Conservation (phyloP, 169 alveolate species). For the Fabrea salina region DNA sequence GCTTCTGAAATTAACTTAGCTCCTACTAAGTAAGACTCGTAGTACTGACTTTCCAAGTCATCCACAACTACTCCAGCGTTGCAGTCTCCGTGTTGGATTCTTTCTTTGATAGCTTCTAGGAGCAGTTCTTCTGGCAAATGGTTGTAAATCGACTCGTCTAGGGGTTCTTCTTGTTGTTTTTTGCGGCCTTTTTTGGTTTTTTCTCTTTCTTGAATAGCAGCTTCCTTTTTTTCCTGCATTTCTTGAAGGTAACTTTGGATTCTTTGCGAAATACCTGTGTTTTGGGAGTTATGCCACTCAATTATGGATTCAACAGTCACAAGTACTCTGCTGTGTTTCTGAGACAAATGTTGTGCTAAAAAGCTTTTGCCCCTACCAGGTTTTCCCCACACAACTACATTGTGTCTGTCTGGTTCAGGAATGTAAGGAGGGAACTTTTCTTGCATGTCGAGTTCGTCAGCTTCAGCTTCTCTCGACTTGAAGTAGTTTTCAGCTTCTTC, state of each 20-base stretch:
- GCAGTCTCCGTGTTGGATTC: conserved; percentile 78
- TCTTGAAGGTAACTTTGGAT: conserved; percentile 52
- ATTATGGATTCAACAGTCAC: background rate
- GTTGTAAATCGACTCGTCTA: conserved; percentile 59
- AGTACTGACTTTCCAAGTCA: conserved; percentile 64
- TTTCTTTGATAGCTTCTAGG: conserved; percentile 58
- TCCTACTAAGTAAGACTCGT: conserved; percentile 57
- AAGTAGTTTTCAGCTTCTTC: conserved; percentile 62
- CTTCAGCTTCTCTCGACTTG: conserved; percentile 67
- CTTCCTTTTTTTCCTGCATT: conserved; percentile 48
- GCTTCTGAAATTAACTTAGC: conserved; percentile 69
- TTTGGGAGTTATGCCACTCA: conserved; percentile 11
- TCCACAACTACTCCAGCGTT: conserved; percentile 87
- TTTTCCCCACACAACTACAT: conserved; percentile 16
- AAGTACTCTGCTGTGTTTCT: conserved; percentile 7
- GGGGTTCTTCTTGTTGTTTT: background rate
- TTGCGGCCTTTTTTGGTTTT: conserved; percentile 34
- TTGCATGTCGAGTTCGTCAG: conserved; percentile 54
- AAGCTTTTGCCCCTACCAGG: conserved; percentile 19
- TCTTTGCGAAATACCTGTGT: conserved; percentile 3
- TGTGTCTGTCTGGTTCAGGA: conserved; percentile 20
- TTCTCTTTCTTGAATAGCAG: conserved; percentile 51
- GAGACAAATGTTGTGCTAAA: background rate
- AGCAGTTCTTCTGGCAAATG: conserved; percentile 67
- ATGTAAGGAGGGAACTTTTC: background rate